Evolutionary conservation across 257 asterid species (phyloP), one percentile per base, ranked within the genome.

Genomic region (Solanum medicagineum): DNA sequence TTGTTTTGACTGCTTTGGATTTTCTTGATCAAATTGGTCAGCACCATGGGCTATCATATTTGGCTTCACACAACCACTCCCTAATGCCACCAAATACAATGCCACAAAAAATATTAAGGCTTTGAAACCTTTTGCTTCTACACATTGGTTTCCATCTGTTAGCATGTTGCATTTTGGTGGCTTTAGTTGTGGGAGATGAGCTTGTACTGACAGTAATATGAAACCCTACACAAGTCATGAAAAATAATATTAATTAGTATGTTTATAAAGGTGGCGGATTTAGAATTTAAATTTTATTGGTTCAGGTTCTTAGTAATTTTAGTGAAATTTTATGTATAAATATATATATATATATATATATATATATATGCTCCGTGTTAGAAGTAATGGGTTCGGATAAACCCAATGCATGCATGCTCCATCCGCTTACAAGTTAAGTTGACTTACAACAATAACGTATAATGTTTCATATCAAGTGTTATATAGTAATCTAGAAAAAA

Each of bases 31-130:
- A 91, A 96, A 96, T 49, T 95, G 99, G 83, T 96, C 97, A 20
- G 95, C 98, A 10, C 99, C 99, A 65, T 95, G 98, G 10, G 98
- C 95, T 57, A 96, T 93, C 97, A 96, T 96, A 65, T 96, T 96
- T 7, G 99, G 99, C 81, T 96, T 96, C 19, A 94, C 97, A 86
- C 99, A 95, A 0, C 98, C 99, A 88, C 99, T 96, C 84, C 99
- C 99, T 45, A 96, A 56, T 16, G 99, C 99, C 84, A 95, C 98
- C 90, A 95, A 84, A 81, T 95, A 96, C 0, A 96, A 93, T 8
- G 99, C 98, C 87, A 91, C 85, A 85, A 91, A 95, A 16, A 96
- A 96, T 83, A 95, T 92, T 2, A 93, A 57, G 42, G 95, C 90
- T 70, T 93, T 86, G 53, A 93, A 85, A 5, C 99, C 98, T 56